Evolutionary conservation across 495 filamentous ascomycete genomes (phyloP).

Genomic region (Trichoderma asperelloides): DNA sequence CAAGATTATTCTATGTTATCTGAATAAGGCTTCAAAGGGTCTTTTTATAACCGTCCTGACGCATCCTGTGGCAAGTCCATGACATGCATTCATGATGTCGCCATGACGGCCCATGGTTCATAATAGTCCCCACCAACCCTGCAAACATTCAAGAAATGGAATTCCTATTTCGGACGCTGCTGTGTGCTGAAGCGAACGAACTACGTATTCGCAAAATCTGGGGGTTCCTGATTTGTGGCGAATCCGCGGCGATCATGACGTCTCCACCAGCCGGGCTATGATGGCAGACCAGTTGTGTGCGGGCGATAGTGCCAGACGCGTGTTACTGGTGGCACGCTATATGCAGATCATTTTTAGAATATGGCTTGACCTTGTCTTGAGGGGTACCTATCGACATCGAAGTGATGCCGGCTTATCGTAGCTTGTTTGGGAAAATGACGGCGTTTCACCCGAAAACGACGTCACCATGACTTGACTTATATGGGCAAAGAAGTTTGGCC

Average conservation of each 20-base stretch:
- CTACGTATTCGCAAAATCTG: not conserved
- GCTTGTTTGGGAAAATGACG: not conserved
- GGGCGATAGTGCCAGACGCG: not conserved
- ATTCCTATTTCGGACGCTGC: not conserved
- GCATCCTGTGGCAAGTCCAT: not conserved
- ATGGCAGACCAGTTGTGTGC: not conserved
- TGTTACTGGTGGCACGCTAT: not conserved
- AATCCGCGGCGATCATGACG: not conserved
- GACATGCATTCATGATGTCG: not conserved
- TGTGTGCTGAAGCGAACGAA: not conserved
- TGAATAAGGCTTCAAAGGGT: not conserved
- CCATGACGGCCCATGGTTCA: not conserved
- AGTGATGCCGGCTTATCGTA: too few species aligned
- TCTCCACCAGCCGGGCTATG: not conserved
- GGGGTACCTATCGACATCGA: too few species aligned
- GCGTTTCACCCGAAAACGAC: not conserved
- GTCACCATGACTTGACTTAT: not conserved
- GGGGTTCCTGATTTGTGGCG: not conserved
- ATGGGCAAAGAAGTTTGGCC: not conserved
- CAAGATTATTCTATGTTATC: too few species aligned
- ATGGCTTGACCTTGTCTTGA: not conserved
- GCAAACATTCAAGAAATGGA: not conserved
- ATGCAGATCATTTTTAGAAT: not conserved
- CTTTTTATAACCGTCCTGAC: not conserved
- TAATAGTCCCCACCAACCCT: not conserved